A percentile compares a stretch with the other conserved stretches of the same genome.
These are phyloP conservation scores for Xylariomycetidae sp. DNA, from an alignment of 2,329 filamentous ascomycete genomes.

Conservation along the genomic window DNA sequence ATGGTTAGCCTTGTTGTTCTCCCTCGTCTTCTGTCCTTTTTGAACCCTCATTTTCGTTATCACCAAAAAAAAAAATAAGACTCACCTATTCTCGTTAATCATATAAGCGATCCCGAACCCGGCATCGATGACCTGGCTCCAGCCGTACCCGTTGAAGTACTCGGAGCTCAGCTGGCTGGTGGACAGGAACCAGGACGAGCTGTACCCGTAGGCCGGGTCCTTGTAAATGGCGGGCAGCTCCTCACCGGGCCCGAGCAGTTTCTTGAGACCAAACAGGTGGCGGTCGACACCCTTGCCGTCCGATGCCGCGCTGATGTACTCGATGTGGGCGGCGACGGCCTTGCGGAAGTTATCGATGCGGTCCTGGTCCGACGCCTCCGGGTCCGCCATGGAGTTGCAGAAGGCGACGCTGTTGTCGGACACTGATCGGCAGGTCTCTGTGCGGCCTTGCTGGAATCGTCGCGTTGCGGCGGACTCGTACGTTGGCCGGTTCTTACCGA, in stretches of 20 bases:
- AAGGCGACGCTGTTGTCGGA: constrained; percentile 89
- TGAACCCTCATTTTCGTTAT: no score
- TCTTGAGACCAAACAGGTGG: constrained; percentile 96
- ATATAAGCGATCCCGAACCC: constrained; percentile 99
- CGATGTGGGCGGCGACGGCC: constrained; percentile 75
- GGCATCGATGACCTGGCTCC: constrained; percentile 94
- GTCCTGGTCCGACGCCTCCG: constrained; percentile 56
- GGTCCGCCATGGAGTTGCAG: constrained; percentile 80
- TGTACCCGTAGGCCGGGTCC: constrained; percentile 83
- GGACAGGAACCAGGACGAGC: constrained; percentile 81
- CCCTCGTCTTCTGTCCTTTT: neutral
- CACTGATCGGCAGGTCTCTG: constrained; percentile 90
- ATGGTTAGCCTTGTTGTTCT: no score
- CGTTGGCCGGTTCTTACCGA: constrained; percentile 93
- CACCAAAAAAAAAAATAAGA: no score
- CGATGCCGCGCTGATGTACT: constrained; percentile 85
- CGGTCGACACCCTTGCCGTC: constrained; percentile 93
- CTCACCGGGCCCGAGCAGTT: constrained; percentile 75
- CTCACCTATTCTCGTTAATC: constrained; percentile 96
- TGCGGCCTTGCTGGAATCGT: constrained; percentile 93
- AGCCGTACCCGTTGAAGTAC: constrained; percentile 98
- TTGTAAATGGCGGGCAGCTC: constrained; percentile 77
- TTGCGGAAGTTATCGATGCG: constrained; percentile 74
- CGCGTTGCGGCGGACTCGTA: constrained; percentile 96
- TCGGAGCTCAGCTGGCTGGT: constrained; percentile 89